Evolutionary conservation across 2,329 filamentous ascomycete species (phyloP).

Genomic region (Dactylellina drechsleri): DNA sequence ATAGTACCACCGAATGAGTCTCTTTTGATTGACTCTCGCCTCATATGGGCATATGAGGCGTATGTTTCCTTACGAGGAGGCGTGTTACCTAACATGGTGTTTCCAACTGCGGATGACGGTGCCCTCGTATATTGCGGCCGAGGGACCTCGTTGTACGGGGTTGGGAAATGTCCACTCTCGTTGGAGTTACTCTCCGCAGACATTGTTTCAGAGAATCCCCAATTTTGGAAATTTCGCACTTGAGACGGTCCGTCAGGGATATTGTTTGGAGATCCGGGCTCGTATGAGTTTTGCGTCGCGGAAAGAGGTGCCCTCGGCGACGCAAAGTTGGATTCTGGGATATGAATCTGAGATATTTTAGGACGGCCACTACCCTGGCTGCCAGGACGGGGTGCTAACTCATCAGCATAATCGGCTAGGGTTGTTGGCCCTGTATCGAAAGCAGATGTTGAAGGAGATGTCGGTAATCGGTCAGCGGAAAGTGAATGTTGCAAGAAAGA

Average conservation of each 20-base stretch:
- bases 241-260: constrained; percentile 2
- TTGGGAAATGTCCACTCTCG: constrained; percentile 29
- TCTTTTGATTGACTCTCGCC: constrained; percentile 34
- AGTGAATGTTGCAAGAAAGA: constrained; percentile 50
- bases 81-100: constrained; percentile 3
- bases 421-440: constrained; percentile 25
- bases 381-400: constrained; percentile 16
- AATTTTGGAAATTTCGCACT: constrained; percentile 31
- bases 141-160: constrained; percentile 30
- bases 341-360: constrained; percentile 33
- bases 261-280: constrained; percentile 22
- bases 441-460: constrained; percentile 41
- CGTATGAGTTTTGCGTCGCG: constrained; percentile 8
- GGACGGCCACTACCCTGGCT: constrained; percentile 7
- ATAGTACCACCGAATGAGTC: constrained; percentile 44
- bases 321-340: constrained; percentile 22
- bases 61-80: constrained; percentile 39
- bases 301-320: constrained; percentile 38
- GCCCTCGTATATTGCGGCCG: constrained; percentile 43
- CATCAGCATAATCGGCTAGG: constrained; percentile 38
- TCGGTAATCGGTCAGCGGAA: constrained; percentile 13
- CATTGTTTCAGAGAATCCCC: constrained; percentile 25
- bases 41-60: constrained; percentile 46
- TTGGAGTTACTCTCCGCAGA: not conserved
- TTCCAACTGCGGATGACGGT: constrained; percentile 48